phyloP scores from a whole-genome alignment of 139 green algal genomes.

The Chlorella sp. region DNA sequence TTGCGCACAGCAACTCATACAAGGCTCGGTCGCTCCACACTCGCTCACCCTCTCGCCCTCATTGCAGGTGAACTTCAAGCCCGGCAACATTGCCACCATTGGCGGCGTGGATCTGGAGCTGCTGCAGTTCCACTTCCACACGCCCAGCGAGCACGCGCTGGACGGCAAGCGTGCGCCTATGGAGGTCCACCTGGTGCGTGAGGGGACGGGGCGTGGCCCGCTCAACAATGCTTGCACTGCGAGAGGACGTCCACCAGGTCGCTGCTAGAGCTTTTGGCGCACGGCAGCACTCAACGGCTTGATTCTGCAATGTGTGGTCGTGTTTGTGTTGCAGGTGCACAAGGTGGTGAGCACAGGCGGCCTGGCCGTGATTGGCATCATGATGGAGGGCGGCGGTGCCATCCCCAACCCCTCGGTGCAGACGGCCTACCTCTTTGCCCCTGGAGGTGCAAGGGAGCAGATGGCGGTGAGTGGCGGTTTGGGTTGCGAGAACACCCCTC shows the following conservation, averaged over 20 bases:
- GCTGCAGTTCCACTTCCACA: constrained; percentile 83
- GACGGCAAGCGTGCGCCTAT: constrained; percentile 53
- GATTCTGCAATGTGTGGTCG: no score
- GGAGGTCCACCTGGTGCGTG: constrained; percentile 84
- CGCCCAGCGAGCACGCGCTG: constrained; percentile 67
- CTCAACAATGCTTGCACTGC: no score
- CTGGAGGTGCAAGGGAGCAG: constrained; percentile 1
- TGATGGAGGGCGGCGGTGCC: constrained; percentile 31
- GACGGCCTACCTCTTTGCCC: constrained; percentile 18
- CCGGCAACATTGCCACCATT: constrained; percentile 28
- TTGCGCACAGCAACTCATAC: no score
- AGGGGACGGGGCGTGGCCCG: no score
- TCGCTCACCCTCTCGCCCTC: not conserved
- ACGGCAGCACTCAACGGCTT: no score
- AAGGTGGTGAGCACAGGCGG: constrained; percentile 23
- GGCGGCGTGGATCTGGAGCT: constrained; percentile 51
- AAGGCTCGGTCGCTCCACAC: no score
- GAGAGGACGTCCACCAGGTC: no score
- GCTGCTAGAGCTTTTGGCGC: no score
- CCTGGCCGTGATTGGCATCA: constrained; percentile 43
- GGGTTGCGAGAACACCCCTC: no score
- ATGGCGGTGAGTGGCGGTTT: not conserved
- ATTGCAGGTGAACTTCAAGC: constrained; percentile 46
- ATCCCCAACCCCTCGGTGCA: constrained; percentile 36
- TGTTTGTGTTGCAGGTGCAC: constrained; percentile 8